phyloP scores from a whole-genome alignment of 2,329 filamentous ascomycete genomes.

The Tetracladium maxilliforme region DNA sequence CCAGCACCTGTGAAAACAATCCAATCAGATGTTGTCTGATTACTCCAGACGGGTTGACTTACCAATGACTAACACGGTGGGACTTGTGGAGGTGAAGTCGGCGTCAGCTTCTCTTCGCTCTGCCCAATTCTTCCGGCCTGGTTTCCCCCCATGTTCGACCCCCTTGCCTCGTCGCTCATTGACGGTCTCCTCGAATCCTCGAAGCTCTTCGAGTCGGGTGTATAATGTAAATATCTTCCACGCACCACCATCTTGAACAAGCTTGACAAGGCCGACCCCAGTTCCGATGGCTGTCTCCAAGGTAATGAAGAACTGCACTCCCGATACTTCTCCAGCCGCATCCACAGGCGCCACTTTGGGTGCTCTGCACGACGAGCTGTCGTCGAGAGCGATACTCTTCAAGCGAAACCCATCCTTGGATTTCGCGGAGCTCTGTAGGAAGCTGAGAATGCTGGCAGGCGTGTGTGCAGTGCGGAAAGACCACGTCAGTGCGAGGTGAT shows the following conservation, averaged over 20 bases:
- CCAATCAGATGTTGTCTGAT: slow-evolving; percentile 3
- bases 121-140: slow-evolving; percentile 42
- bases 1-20: slow-evolving; percentile 43
- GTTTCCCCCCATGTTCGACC: slow-evolving; percentile 35
- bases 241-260: slow-evolving; percentile 22
- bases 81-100: slow-evolving; percentile 23
- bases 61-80: slow-evolving; percentile 47
- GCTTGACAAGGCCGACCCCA: slow-evolving; percentile 39
- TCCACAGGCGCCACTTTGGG: slow-evolving; percentile 33
- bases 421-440: slow-evolving; percentile 16
- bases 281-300: slow-evolving; percentile 35
- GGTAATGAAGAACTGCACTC: slow-evolving; percentile 40
- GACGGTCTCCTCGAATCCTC: slow-evolving; percentile 33
- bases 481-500: slow-evolving; percentile 42
- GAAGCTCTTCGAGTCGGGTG: slow-evolving; percentile 39
- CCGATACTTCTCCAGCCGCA: slow-evolving; percentile 27
- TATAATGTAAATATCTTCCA: slow-evolving; percentile 54
- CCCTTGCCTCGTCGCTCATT: slow-evolving; percentile 34
- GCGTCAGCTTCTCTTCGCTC: slow-evolving; percentile 31
- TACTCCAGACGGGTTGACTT: slow-evolving; percentile 15
- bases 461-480: slow-evolving; percentile 35
- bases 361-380: slow-evolving; percentile 23
- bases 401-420: slow-evolving; percentile 23
- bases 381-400: slow-evolving; percentile 27
- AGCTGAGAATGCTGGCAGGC: slow-evolving; percentile 19